These are phyloP conservation scores for Trichophyton benhamiae DNA, from an alignment of 2,329 filamentous ascomycete species.

Conservation along the genomic window DNA sequence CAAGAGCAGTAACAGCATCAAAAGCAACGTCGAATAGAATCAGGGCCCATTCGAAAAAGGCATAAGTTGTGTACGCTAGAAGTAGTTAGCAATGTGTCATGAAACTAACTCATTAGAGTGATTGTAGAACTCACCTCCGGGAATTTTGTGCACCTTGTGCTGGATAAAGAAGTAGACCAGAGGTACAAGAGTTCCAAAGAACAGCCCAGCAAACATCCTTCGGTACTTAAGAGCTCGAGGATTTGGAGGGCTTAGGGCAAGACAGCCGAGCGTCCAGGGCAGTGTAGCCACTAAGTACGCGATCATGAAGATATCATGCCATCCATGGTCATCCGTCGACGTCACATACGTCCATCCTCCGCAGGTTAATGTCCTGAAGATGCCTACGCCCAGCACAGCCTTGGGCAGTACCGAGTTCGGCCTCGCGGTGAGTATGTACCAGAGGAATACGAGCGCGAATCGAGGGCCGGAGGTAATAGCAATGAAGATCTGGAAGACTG, in stretches of 20 bases:
- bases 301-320: conserved; percentile 99
- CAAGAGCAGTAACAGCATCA: conserved; percentile 83
- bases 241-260: conserved; percentile 77
- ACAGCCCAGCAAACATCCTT: conserved; percentile 68
- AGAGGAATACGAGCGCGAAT: conserved; percentile 79
- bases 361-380: conserved; percentile 84
- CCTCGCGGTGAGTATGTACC: conserved; percentile 76
- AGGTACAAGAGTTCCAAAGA: conserved; percentile 83
- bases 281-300: conserved; percentile 89
- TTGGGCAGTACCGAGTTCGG: conserved; percentile 66
- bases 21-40: conserved; percentile 93
- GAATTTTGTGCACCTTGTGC: conserved; percentile 88
- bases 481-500: conserved; percentile 95
- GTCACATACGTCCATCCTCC: conserved; percentile 98
- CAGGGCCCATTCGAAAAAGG: conserved; percentile 95
- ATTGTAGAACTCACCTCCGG: conserved; percentile 58
- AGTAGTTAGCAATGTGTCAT: conserved; percentile 5
- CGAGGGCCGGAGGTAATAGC: conserved; percentile 88
- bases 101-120: neutral
- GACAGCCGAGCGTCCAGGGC: conserved; percentile 87
- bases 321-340: conserved; percentile 94
- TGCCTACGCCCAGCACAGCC: conserved; percentile 63
- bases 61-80: conserved; percentile 87
- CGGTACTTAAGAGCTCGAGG: conserved; percentile 72
- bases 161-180: conserved; percentile 96